phyloP scores from a whole-genome alignment of 2,329 filamentous ascomycete genomes.

The Aureobasidium vineae region DNA sequence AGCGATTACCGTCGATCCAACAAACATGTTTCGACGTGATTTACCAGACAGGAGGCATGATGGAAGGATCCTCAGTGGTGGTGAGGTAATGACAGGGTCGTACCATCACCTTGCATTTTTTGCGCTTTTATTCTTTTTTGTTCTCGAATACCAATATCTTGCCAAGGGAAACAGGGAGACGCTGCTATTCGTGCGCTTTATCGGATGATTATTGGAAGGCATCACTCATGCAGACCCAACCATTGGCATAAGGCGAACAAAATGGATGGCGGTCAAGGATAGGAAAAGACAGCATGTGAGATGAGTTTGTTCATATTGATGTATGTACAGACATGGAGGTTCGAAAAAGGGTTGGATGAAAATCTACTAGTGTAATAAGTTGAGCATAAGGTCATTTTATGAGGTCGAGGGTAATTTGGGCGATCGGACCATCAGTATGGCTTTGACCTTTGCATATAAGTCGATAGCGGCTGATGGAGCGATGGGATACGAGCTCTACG shows the following conservation, averaged over 20 bases:
- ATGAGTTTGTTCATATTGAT: not conserved
- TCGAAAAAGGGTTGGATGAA: not conserved
- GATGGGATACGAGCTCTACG: not conserved
- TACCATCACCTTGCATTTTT: not conserved
- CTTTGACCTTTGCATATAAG: not conserved
- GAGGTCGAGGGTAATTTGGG: too few species aligned
- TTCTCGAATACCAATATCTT: not conserved
- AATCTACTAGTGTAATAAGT: not conserved
- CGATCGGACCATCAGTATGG: not conserved
- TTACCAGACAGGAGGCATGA: not conserved
- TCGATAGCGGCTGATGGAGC: not conserved
- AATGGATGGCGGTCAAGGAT: not conserved
- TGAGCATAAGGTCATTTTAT: not conserved
- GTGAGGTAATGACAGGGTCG: not conserved
- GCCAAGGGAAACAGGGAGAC: too few species aligned
- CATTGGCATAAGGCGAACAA: not conserved
- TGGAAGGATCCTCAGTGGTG: not conserved
- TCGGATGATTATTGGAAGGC: too few species aligned
- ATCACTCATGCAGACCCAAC: too few species aligned
- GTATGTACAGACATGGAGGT: not conserved
- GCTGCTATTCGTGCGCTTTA: too few species aligned
- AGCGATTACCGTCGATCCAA: not conserved
- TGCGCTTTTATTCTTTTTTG: not conserved
- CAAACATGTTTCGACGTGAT: not conserved
- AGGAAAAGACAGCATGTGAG: too few species aligned